Conservation (phyloP, 495 filamentous ascomycete genomes). For the Xylaria nigripes region DNA sequence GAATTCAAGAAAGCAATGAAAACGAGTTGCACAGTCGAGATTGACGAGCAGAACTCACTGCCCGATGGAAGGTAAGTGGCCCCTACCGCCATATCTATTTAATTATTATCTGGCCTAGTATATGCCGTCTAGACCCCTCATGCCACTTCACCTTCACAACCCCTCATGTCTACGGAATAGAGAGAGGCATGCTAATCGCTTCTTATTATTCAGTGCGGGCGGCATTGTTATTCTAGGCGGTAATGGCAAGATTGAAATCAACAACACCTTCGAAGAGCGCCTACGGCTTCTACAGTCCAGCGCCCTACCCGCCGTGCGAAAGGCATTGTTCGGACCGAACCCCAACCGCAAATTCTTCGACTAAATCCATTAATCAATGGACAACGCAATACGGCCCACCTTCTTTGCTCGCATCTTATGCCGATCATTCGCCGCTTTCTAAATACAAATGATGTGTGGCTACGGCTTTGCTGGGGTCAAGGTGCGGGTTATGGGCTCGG, state of each 20-base stretch:
- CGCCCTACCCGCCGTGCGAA: conserved; percentile 75
- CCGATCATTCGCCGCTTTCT: background rate
- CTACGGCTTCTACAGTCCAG: conserved; percentile 75
- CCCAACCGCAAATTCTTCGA: conserved; percentile 89
- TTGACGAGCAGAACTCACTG: conserved; percentile 74
- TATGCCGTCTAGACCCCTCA: too few relatives aligned
- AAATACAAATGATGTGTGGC: background rate
- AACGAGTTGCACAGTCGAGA: conserved; percentile 47
- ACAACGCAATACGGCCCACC: background rate
- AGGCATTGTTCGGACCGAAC: conserved; percentile 85
- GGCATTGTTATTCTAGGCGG: conserved; percentile 73
- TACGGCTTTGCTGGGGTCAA: background rate
- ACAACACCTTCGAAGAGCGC: conserved; percentile 94
- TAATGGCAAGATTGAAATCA: conserved; percentile 92
- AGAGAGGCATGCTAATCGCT: background rate
- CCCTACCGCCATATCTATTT: background rate
- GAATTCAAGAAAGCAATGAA: conserved; percentile 74
- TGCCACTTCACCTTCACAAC: background rate
- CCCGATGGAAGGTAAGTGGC: conserved; percentile 75
- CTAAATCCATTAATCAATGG: conserved; percentile 36
- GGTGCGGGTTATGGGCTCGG: background rate
- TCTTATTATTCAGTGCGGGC: conserved; percentile 53
- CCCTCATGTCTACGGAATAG: background rate
- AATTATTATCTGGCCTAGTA: background rate
- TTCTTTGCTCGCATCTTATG: background rate